Conservation (phyloP, 1,284 basidiomycete species). For the Irpex lacteus region DNA sequence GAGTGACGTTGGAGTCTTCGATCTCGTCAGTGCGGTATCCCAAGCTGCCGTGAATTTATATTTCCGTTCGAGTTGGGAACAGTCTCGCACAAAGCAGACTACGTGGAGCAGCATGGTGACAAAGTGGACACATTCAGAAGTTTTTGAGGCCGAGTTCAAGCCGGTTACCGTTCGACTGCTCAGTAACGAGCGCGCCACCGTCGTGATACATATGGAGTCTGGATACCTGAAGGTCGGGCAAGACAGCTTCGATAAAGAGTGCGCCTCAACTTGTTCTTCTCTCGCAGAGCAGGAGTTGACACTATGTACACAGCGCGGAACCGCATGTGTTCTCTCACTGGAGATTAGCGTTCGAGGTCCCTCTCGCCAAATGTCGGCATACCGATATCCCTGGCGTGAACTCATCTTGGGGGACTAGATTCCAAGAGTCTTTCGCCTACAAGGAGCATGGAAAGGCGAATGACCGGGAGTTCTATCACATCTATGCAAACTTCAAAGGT, state of each 20-base stretch:
- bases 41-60: conserved; percentile 29
- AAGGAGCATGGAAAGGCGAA: conserved; percentile 10
- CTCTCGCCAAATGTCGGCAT: conserved; percentile 18
- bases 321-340: conserved; percentile 15
- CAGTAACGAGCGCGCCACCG: conserved; percentile 14
- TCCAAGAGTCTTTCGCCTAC: conserved; percentile 11
- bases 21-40: conserved; percentile 30
- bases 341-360: conserved; percentile 26
- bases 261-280: not conserved
- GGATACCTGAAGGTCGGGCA: conserved; percentile 11
- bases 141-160: conserved; percentile 27
- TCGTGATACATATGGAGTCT: conserved; percentile 13
- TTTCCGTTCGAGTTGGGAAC: conserved; percentile 22
- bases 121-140: conserved; percentile 24
- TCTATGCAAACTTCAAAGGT: conserved; percentile 24
- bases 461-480: conserved; percentile 19
- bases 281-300: not conserved
- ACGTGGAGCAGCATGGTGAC: conserved; percentile 7
- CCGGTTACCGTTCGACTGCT: conserved; percentile 20
- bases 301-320: conserved; percentile 3
- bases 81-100: not conserved
- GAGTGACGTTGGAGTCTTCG: conserved; percentile 28
- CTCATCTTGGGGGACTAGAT: conserved; percentile 7
- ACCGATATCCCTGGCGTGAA: conserved; percentile 1
- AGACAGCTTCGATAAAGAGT: not conserved